Conservation (phyloP, 495 filamentous ascomycete species). For the Lepraria neglecta region DNA sequence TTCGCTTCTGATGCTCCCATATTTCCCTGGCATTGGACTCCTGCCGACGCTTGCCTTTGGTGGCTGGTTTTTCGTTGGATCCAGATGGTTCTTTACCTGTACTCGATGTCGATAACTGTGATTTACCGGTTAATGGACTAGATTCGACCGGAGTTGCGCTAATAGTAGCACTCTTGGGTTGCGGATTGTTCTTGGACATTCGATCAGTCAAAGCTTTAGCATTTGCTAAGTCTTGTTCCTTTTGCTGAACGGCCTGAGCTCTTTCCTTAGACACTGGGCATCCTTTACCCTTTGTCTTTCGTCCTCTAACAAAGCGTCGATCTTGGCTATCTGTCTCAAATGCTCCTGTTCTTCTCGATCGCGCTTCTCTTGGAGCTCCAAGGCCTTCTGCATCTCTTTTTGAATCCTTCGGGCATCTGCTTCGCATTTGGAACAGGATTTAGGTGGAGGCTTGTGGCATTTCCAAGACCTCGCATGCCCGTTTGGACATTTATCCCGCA, state of each 20-base stretch:
- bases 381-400: constrained; percentile 42
- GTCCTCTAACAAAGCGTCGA: constrained; percentile 54
- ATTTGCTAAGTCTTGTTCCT: constrained; percentile 34
- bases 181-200: not conserved
- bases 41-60: not conserved
- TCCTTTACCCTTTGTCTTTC: constrained; percentile 46
- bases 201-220: not conserved
- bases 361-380: constrained; percentile 48
- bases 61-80: not conserved
- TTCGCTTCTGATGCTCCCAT: constrained; percentile 56
- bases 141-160: not conserved
- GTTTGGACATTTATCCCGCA: constrained; percentile 45
- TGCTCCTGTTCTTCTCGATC: constrained; percentile 48
- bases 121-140: not conserved
- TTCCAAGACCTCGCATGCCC: constrained; percentile 42
- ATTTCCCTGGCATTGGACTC: constrained; percentile 30
- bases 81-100: too few relatives aligned
- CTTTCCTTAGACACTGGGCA: constrained; percentile 39
- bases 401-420: constrained; percentile 37
- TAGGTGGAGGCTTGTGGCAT: constrained; percentile 32
- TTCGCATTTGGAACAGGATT: constrained; percentile 39
- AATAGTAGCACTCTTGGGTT: not conserved
- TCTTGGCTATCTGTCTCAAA: constrained; percentile 41
- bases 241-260: constrained; percentile 42
- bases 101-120: too few relatives aligned